These are phyloP conservation scores for Athelia psychrophila DNA, from an alignment of 1,284 basidiomycete genomes.

Conservation along the genomic window DNA sequence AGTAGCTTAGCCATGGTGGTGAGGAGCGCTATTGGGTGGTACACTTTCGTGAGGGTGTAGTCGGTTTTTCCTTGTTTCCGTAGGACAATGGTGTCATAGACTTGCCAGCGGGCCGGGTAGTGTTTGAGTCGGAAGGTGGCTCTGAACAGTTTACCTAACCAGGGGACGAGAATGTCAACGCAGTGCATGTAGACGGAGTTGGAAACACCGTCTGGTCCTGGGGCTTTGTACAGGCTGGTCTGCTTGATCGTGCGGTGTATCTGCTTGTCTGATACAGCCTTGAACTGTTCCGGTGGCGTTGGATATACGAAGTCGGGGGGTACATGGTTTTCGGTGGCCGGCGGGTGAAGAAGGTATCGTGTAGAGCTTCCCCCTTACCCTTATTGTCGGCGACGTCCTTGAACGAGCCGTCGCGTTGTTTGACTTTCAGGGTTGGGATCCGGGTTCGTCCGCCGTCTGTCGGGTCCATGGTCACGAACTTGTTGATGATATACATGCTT, in stretches of 20 bases:
- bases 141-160: constrained; percentile 20
- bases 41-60: constrained; percentile 25
- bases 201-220: constrained; percentile 26
- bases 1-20: constrained; percentile 23
- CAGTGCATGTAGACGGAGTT: constrained; percentile 25
- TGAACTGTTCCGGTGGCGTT: constrained; percentile 8
- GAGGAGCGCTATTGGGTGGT: constrained; percentile 26
- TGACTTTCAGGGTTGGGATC: constrained; percentile 22
- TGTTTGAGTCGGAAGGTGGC: constrained; percentile 16
- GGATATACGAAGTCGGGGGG: constrained; percentile 18
- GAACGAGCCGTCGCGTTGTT: constrained; percentile 3
- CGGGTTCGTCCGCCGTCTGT: constrained; percentile 20
- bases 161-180: constrained; percentile 11
- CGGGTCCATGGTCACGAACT: constrained; percentile 18
- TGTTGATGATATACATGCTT: constrained; percentile 24
- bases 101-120: constrained; percentile 15
- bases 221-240: constrained; percentile 28
- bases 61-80: constrained; percentile 26
- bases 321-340: constrained; percentile 4
- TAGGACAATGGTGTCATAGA: constrained; percentile 19
- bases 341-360: constrained; percentile 32
- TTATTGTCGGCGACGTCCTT: constrained; percentile 28
- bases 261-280: constrained; percentile 12
- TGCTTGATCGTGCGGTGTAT: constrained; percentile 12
- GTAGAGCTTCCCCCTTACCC: constrained; percentile 40